phyloP scores from a whole-genome alignment of 2,329 filamentous ascomycete species.

The Nemania sp. region DNA sequence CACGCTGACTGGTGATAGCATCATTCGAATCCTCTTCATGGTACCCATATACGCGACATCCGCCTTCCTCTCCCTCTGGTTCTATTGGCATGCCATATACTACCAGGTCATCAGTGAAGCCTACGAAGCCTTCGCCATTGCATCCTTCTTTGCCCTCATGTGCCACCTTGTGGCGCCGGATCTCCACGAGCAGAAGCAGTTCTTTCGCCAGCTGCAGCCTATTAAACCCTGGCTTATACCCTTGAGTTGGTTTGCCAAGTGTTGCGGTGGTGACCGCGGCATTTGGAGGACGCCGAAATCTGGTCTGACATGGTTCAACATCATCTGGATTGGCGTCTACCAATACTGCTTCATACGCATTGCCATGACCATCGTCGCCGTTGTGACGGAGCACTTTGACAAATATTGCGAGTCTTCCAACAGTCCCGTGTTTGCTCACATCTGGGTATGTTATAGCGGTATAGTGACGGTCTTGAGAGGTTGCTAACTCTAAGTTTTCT shows the following conservation, averaged over 20 bases:
- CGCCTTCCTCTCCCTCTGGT: constrained; percentile 73
- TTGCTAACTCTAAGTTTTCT: not conserved
- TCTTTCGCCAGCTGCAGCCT: constrained; percentile 71
- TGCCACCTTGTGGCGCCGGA: constrained; percentile 80
- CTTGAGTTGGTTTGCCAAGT: constrained; percentile 70
- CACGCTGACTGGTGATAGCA: constrained; percentile 51
- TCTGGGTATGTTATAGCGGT: constrained; percentile 66
- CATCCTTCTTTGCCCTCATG: constrained; percentile 82
- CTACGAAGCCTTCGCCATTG: constrained; percentile 88
- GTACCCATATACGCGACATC: constrained; percentile 79
- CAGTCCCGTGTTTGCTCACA: constrained; percentile 77
- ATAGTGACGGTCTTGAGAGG: not conserved
- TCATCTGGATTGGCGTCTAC: constrained; percentile 80
- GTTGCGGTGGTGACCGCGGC: constrained; percentile 70
- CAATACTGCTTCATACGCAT: constrained; percentile 86
- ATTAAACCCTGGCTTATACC: constrained; percentile 76
- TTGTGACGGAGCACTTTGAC: constrained; percentile 70
- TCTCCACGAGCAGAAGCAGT: constrained; percentile 80
- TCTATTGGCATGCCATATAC: constrained; percentile 79
- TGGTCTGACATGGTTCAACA: constrained; percentile 89
- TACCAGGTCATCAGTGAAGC: constrained; percentile 81
- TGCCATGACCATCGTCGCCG: constrained; percentile 77
- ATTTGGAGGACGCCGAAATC: constrained; percentile 75
- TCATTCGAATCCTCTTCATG: constrained; percentile 89
- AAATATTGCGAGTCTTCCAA: constrained; percentile 80